A percentile compares a stretch with the other conserved stretches of the same genome.
phyloP scores from a whole-genome alignment of 495 filamentous ascomycete genomes.

The Annulohypoxylon maeteangense region DNA sequence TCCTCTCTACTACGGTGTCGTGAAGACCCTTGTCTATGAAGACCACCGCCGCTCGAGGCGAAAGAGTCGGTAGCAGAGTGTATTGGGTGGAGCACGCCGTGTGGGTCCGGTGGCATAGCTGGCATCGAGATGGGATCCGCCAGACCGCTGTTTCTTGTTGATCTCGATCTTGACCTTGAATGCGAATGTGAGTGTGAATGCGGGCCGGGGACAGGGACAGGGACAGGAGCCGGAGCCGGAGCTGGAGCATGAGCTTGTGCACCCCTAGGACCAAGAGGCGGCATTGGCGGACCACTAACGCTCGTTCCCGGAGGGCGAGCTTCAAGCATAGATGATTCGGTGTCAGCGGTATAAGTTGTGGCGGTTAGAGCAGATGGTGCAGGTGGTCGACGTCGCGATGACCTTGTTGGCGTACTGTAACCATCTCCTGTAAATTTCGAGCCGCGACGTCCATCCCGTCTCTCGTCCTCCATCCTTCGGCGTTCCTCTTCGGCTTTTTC shows the following conservation, averaged over 20 bases:
- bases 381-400: slow-evolving; percentile 56
- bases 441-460: slow-evolving; percentile 52
- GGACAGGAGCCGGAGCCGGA: slow-evolving; percentile 24
- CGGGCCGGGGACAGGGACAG: slow-evolving; percentile 5
- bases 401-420: slow-evolving; percentile 64
- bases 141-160: slow-evolving; percentile 46
- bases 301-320: slow-evolving; percentile 43
- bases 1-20: slow-evolving; percentile 55
- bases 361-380: slow-evolving; percentile 48
- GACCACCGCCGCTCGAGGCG: slow-evolving; percentile 60
- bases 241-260: slow-evolving; percentile 57
- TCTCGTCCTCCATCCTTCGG: slow-evolving; percentile 61
- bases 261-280: slow-evolving; percentile 51
- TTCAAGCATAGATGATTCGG: slow-evolving; percentile 59
- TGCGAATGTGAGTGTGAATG: slow-evolving; percentile 43
- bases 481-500: slow-evolving; percentile 75
- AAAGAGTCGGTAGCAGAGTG: slow-evolving; percentile 71
- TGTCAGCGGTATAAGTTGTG: slow-evolving; percentile 52
- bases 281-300: slow-evolving; percentile 51
- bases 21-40: slow-evolving; percentile 57
- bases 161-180: slow-evolving; percentile 47
- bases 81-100: slow-evolving; percentile 67
- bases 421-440: slow-evolving; percentile 69
- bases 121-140: slow-evolving; percentile 58
- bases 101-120: slow-evolving; percentile 62